Evolutionary conservation across 2,329 filamentous ascomycete species (phyloP).

Genomic region (Microascus cirrosus): DNA sequence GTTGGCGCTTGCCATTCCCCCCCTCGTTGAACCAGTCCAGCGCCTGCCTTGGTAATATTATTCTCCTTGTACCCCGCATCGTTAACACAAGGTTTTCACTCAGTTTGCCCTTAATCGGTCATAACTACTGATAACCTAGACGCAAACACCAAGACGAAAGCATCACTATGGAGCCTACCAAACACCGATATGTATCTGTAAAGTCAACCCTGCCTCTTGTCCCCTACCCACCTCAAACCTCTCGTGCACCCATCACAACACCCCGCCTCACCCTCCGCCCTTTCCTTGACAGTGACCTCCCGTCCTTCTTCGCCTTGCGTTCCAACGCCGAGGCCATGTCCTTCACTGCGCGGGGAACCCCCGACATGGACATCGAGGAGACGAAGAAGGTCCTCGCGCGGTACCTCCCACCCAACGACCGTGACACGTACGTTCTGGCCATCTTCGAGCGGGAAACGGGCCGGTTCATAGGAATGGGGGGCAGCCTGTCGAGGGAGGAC

Average conservation of each 20-base stretch:
- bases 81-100: background rate
- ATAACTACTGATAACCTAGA: too few species aligned
- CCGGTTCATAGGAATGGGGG: slow-evolving; percentile 40
- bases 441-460: slow-evolving; percentile 34
- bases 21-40: too few species aligned
- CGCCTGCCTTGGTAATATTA: too few species aligned
- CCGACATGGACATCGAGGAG: slow-evolving; percentile 30
- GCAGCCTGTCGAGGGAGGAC: slow-evolving; percentile 23
- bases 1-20: too few species aligned
- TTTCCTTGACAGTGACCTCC: slow-evolving; percentile 34
- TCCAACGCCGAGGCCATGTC: slow-evolving; percentile 50
- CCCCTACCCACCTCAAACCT: slow-evolving; percentile 26
- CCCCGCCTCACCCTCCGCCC: slow-evolving; percentile 44
- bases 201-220: slow-evolving; percentile 33
- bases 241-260: slow-evolving; percentile 31
- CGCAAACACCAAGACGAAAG: background rate
- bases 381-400: slow-evolving; percentile 26
- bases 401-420: slow-evolving; percentile 37
- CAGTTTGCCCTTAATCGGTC: background rate
- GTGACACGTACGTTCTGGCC: slow-evolving; percentile 42
- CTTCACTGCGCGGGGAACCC: slow-evolving; percentile 33
- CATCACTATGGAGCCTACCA: slow-evolving; percentile 1
- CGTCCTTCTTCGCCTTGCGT: slow-evolving; percentile 39
- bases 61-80: background rate
- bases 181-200: slow-evolving; percentile 22